These are phyloP conservation scores for Aaosphaeria arxii DNA, from an alignment of 2,329 filamentous ascomycete genomes.

Conservation along the genomic window DNA sequence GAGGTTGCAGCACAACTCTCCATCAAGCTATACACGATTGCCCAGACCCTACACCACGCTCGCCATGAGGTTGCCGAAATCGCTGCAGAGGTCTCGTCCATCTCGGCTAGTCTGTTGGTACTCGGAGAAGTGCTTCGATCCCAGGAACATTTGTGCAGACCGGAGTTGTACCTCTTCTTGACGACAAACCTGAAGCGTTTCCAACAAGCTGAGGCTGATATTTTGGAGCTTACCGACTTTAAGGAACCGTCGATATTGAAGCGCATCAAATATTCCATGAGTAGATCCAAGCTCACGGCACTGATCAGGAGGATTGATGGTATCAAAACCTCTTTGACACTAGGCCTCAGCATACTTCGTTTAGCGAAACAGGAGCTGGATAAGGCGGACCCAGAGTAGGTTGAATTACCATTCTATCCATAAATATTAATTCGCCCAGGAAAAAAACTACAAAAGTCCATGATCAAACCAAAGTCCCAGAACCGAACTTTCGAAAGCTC, in stretches of 20 bases:
- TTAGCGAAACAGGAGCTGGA: constrained; percentile 12
- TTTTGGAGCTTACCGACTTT: background rate
- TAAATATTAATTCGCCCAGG: no score
- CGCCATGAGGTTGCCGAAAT: constrained; percentile 15
- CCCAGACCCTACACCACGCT: constrained; percentile 13
- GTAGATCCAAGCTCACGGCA: constrained; percentile 10
- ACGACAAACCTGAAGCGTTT: constrained; percentile 6
- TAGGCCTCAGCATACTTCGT: constrained; percentile 10
- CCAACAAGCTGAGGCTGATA: constrained; percentile 5
- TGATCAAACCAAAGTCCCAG: no score
- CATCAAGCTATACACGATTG: constrained; percentile 12
- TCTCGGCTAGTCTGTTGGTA: constrained; percentile 6
- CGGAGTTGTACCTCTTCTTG: constrained; percentile 5
- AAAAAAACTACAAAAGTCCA: no score
- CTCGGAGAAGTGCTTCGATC: constrained; percentile 6
- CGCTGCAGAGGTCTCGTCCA: constrained; percentile 5
- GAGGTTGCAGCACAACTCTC: constrained; percentile 13
- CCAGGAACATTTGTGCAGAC: constrained; percentile 8
- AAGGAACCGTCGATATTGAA: background rate
- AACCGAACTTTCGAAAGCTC: constrained; percentile 10
- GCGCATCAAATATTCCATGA: constrained; percentile 13
- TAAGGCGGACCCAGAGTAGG: background rate
- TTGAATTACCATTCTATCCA: background rate
- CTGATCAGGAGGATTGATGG: constrained; percentile 17
- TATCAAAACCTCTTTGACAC: constrained; percentile 12